Conservation (phyloP, 176 grass and related monocot species). For the Dactylis glomerata region DNA sequence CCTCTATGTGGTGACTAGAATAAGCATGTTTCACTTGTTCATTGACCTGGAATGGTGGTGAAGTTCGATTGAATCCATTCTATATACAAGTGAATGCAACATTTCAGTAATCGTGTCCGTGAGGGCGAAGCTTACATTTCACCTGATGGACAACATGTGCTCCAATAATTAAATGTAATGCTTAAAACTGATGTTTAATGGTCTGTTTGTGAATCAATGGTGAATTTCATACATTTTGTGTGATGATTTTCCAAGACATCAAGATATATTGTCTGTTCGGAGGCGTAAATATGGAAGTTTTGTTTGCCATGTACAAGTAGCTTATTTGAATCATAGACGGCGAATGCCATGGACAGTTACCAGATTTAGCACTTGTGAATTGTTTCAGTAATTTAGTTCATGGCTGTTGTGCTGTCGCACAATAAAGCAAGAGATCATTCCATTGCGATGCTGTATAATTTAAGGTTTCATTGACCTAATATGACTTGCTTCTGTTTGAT, state of each 20-base stretch:
- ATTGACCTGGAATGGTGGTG: not conserved
- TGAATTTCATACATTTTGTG: not conserved
- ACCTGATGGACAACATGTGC: not conserved
- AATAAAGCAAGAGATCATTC: not conserved
- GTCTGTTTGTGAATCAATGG: not conserved
- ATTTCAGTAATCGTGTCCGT: not conserved
- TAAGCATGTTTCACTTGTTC: constrained; percentile 5
- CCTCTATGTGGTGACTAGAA: not conserved
- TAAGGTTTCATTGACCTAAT: not conserved
- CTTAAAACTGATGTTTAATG: not conserved
- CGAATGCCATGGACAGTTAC: not conserved
- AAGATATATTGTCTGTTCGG: not conserved
- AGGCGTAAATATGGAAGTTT: not conserved
- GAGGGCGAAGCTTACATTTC: not conserved
- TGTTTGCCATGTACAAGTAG: not conserved
- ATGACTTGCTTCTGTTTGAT: not conserved
- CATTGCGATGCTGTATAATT: not conserved
- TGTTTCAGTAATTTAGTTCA: not conserved
- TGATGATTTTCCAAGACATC: not conserved
- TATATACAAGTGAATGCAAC: not conserved
- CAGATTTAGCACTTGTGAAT: not conserved
- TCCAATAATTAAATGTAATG: not conserved
- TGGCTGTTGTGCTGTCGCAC: not conserved
- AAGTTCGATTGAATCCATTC: not conserved
- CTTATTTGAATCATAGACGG: not conserved